Conservation (phyloP, 352 stramenopile species). For the Globisporangium cederbergense region DNA sequence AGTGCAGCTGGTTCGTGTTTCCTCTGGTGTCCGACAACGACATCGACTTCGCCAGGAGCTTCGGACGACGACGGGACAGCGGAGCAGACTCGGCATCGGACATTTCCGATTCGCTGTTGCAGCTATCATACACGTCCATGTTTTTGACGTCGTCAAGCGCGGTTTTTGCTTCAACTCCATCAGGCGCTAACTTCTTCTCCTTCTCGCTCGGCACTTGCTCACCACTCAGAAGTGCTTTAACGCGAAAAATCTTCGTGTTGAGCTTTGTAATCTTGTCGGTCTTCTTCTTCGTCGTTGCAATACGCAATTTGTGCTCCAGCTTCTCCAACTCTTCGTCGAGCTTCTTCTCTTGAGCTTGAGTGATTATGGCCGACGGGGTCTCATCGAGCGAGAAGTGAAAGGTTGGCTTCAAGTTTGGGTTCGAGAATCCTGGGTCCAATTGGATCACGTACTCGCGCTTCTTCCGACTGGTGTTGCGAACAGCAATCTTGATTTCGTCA, state of each 20-base stretch:
- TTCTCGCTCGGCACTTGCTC: slow-evolving; percentile 69
- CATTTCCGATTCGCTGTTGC: slow-evolving; percentile 84
- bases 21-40: slow-evolving; percentile 20
- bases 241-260: slow-evolving; percentile 76
- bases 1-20: slow-evolving; percentile 68
- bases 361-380: slow-evolving; percentile 77
- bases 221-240: slow-evolving; percentile 74
- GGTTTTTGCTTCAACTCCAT: slow-evolving; percentile 38
- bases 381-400: slow-evolving; percentile 86
- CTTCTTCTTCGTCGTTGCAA: slow-evolving; percentile 89
- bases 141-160: slow-evolving; percentile 24
- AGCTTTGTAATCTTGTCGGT: slow-evolving; percentile 84
- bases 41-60: slow-evolving; percentile 16
- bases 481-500: slow-evolving; percentile 80
- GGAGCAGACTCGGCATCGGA: slow-evolving; percentile 62
- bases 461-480: slow-evolving; percentile 87
- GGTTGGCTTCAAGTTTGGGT: slow-evolving; percentile 58
- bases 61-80: slow-evolving; percentile 24
- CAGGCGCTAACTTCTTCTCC: slow-evolving; percentile 38
- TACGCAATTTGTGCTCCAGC: slow-evolving; percentile 86
- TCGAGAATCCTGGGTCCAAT: slow-evolving; percentile 68
- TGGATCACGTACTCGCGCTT: slow-evolving; percentile 88
- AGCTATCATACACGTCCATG: slow-evolving; percentile 70
- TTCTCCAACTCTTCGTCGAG: slow-evolving; percentile 89
- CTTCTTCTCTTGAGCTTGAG: slow-evolving; percentile 88